Evolutionary conservation across 306 rosid genomes (phyloP).

Genomic region (Heteromeles arbutifolia): DNA sequence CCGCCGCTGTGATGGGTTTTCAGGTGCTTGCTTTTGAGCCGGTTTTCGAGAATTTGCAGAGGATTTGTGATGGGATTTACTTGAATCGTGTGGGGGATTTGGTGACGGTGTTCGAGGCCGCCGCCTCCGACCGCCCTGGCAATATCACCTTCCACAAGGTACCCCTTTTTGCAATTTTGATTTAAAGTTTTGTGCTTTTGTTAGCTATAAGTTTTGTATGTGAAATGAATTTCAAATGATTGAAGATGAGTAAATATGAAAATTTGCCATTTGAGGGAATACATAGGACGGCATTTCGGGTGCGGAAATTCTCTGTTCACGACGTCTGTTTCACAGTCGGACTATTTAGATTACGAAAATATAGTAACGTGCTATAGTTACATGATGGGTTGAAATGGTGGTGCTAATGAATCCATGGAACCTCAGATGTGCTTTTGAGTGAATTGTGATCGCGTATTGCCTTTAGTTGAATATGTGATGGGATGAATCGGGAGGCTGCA

Average conservation of each 20-base stretch:
- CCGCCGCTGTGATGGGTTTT: slow-evolving; percentile 88
- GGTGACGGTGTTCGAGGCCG: slow-evolving; percentile 81
- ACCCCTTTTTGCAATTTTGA: neutral
- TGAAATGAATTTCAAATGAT: neutral
- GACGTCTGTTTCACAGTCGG: neutral
- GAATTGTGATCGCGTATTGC: neutral
- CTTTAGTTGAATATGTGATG: no score
- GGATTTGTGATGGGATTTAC: slow-evolving; percentile 88
- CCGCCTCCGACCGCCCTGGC: slow-evolving; percentile 74
- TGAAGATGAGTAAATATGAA: neutral
- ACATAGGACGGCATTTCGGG: neutral
- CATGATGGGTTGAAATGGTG: neutral
- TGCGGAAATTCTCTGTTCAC: neutral
- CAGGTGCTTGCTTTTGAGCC: slow-evolving; percentile 83
- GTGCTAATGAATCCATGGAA: neutral
- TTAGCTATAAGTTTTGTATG: neutral
- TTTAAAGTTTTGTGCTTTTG: neutral
- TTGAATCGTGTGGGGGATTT: slow-evolving; percentile 69
- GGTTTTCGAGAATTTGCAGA: slow-evolving; percentile 87
- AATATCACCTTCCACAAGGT: slow-evolving; percentile 89
- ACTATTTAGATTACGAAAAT: neutral
- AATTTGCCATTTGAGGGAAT: neutral
- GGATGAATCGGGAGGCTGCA: neutral
- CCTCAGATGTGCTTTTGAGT: neutral
- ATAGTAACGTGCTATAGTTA: neutral